These are phyloP conservation scores for Exophiala bonariae DNA, from an alignment of 2,329 filamentous ascomycete genomes.

Conservation along the genomic window DNA sequence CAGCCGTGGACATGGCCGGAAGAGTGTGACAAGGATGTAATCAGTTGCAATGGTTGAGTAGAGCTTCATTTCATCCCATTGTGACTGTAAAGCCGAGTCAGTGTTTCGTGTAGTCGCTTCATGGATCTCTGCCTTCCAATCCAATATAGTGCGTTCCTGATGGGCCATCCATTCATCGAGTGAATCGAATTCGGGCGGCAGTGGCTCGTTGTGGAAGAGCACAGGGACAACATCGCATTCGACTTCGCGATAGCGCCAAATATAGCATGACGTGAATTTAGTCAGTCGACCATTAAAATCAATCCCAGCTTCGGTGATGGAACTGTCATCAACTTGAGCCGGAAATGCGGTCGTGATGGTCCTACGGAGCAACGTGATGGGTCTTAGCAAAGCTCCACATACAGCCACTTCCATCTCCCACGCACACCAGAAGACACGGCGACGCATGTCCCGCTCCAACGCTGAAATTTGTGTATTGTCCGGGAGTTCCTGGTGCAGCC, in stretches of 20 bases:
- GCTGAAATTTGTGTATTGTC: background rate
- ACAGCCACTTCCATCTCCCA: conserved; percentile 5
- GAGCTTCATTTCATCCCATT: conserved; percentile 8
- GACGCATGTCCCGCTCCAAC: conserved; percentile 1
- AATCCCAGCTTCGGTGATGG: background rate
- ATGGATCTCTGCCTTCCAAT: conserved; percentile 3
- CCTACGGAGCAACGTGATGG: conserved; percentile 1
- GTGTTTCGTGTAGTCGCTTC: background rate
- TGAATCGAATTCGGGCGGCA: background rate
- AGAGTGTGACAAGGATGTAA: conserved; percentile 3
- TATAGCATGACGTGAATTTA: conserved; percentile 1
- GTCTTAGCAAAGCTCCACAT: background rate
- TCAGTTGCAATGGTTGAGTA: background rate
- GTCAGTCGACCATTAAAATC: background rate
- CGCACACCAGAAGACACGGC: conserved; percentile 7
- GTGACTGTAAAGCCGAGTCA: background rate
- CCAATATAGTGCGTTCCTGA: conserved; percentile 1
- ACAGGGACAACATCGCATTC: conserved; percentile 3
- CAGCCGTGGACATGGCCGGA: conserved; percentile 4
- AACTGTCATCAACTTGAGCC: conserved; percentile 1
- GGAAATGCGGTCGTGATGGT: conserved; percentile 3
- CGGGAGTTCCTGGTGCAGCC: conserved; percentile 3
- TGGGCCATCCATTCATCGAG: conserved; percentile 6
- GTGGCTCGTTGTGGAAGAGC: conserved; percentile 7
- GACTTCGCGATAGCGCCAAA: background rate